Conservation (phyloP, 495 filamentous ascomycete species). For the Aspergillus indologenus region DNA sequence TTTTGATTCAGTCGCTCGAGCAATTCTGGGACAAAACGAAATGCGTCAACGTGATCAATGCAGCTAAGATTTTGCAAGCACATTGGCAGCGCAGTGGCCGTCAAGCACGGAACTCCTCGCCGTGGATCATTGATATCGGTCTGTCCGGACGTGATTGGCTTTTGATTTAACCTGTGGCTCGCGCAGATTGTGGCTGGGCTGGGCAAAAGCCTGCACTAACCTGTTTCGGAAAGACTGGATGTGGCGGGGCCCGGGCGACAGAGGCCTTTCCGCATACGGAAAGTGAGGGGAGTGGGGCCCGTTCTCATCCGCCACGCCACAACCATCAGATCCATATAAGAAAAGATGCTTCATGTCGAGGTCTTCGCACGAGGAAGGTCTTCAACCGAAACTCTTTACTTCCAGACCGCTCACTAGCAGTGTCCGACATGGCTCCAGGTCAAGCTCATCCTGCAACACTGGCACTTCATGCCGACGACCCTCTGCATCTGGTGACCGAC, state of each 20-base stretch:
- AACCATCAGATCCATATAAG: neutral
- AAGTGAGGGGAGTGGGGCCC: conserved; percentile 20
- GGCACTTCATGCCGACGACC: conserved; percentile 77
- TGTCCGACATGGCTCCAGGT: conserved; percentile 7
- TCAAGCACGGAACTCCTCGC: conserved; percentile 10
- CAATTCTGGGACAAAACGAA: conserved; percentile 36
- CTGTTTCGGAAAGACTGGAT: no score
- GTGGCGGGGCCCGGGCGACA: no score
- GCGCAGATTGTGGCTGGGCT: neutral
- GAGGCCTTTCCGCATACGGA: conserved; percentile 11
- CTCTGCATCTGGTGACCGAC: conserved; percentile 59
- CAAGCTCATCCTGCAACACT: conserved; percentile 46
- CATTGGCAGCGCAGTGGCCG: conserved; percentile 21
- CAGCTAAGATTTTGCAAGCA: conserved; percentile 19
- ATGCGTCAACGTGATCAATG: conserved; percentile 40
- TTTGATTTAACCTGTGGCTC: conserved; percentile 25
- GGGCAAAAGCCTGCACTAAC: no score
- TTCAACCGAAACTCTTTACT: no score
- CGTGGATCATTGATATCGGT: conserved; percentile 42
- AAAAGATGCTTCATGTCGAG: neutral
- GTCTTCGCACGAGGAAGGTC: no score
- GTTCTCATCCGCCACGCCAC: neutral
- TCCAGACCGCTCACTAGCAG: neutral
- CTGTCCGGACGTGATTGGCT: conserved; percentile 38
- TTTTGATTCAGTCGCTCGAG: conserved; percentile 29